Evolutionary conservation across 192 early-diverging fungal genomes (phyloP).

Genomic region (Borealophlyctis nickersoniae): DNA sequence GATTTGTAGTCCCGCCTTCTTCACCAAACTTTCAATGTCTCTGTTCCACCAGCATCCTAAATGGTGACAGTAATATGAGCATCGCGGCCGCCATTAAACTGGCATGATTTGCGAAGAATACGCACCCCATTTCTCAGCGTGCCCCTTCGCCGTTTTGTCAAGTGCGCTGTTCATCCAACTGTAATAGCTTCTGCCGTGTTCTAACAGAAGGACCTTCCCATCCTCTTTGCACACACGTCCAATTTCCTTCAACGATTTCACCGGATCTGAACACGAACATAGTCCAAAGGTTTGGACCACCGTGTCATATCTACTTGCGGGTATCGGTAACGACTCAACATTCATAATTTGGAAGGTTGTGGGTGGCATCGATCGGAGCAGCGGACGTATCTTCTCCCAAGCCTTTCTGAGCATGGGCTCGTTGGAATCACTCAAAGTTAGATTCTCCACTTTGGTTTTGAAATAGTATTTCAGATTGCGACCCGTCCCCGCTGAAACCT

Average conservation of each 20-base stretch:
- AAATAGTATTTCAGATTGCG: constrained; percentile 58
- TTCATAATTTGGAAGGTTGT: constrained; percentile 33
- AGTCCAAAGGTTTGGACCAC: constrained; percentile 69
- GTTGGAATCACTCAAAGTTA: constrained; percentile 54
- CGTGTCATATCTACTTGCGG: constrained; percentile 47
- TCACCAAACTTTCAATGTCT: constrained; percentile 51
- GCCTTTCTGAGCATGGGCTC: constrained; percentile 52
- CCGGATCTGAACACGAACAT: constrained; percentile 58
- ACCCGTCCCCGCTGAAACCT: constrained; percentile 63
- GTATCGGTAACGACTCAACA: constrained; percentile 27
- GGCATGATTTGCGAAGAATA: no score
- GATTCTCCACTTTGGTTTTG: constrained; percentile 26
- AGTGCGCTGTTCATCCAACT: constrained; percentile 54
- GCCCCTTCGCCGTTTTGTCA: constrained; percentile 55
- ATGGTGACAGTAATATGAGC: no score
- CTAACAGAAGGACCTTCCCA: constrained; percentile 57
- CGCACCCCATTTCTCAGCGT: constrained; percentile 65
- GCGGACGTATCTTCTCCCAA: constrained; percentile 23
- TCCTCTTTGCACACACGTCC: constrained; percentile 36
- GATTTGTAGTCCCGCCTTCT: constrained; percentile 54
- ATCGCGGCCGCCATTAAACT: no score
- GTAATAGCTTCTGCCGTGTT: constrained; percentile 57
- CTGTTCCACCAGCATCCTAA: constrained; percentile 75
- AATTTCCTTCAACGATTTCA: constrained; percentile 46
- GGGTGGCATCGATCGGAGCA: constrained; percentile 15